Base-by-base conservation (phyloP, 495 filamentous ascomycete genomes). In the Talaromyces stipitatus region DNA sequence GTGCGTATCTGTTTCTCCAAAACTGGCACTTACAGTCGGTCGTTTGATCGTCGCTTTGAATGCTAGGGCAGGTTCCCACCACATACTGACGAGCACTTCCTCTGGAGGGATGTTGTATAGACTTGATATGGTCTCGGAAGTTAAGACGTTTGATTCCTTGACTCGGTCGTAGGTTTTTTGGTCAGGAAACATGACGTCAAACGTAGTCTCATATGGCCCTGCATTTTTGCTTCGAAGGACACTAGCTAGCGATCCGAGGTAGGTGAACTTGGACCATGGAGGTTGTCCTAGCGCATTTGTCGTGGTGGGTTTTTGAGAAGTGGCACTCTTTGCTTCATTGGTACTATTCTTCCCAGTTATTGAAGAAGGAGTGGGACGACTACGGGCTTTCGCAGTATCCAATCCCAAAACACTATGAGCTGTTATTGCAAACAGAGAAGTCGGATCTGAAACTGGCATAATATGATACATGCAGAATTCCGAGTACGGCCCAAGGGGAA, bases 401-500 rank as follows among this genome's bases (percentile, higher is more conserved):
- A 10, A 10, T 27, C 24, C 24, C 11, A 26, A 8, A 2, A 28
- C 26, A 3, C 8, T 29, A 2, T 11, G 4, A 8, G 48, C 48
- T 2, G 7, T 29, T 16, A 51, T 27, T 23, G 54, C 28, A 55
- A 53, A 59, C 27, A 54, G 57, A 54, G 30, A 50, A 50, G 62
- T n/a, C n/a, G 64, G 67, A 14, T 66, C 64, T n/a, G 66, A 38
- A 2, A 76, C 58, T 3, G 68, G 59, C n/a, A 77, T 73, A 12
- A 77, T 62, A 54, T 78, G 75, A 55, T 76, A 78, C 32, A 78
- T 61, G 53, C 61, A 72, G 55, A 78, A 78, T 58, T 69, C 62
- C 2, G 68, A 58, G 14, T 62, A 65, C 1, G 61, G 65, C 0
- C 74, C 72, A 10, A 70, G n/a, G 18, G 64, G 58, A 28, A 76